A percentile compares a stretch with the other conserved stretches of the same genome.
phyloP scores from a whole-genome alignment of 495 filamentous ascomycete genomes.

The Lophiotrema nucula region DNA sequence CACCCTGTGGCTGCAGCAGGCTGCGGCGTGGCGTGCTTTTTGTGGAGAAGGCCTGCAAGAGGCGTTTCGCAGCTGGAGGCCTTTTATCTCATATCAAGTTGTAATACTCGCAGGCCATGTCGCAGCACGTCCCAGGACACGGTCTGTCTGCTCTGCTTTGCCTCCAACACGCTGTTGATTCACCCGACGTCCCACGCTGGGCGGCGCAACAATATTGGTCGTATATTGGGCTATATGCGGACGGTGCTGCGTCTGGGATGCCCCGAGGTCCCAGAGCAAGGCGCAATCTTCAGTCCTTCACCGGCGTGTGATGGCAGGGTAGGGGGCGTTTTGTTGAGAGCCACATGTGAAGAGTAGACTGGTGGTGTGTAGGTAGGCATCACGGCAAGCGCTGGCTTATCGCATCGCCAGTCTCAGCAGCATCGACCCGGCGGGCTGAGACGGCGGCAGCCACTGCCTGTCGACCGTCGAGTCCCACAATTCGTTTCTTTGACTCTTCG shows the following conservation, averaged over 20 bases:
- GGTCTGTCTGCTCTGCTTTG: too few relatives aligned
- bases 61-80: not conserved
- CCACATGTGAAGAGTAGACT: constrained; percentile 10
- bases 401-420: not conserved
- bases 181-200: too few relatives aligned
- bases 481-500: too few relatives aligned
- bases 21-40: constrained; percentile 32
- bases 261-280: not conserved
- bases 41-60: constrained; percentile 26
- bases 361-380: too few relatives aligned
- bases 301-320: not conserved
- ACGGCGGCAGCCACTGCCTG: too few relatives aligned
- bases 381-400: too few relatives aligned
- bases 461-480: too few relatives aligned
- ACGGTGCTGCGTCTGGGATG: too few relatives aligned
- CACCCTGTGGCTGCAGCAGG: constrained; percentile 18
- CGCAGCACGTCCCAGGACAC: not conserved
- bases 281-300: not conserved
- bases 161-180: too few relatives aligned
- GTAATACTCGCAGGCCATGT: constrained; percentile 4
- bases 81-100: constrained; percentile 20
- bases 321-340: constrained; percentile 7
- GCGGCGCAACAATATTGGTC: too few relatives aligned
- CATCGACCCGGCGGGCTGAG: constrained; percentile 1
- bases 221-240: too few relatives aligned